Conservation (phyloP, 2,329 filamentous ascomycete species). For the Gnomoniopsis sp. region DNA sequence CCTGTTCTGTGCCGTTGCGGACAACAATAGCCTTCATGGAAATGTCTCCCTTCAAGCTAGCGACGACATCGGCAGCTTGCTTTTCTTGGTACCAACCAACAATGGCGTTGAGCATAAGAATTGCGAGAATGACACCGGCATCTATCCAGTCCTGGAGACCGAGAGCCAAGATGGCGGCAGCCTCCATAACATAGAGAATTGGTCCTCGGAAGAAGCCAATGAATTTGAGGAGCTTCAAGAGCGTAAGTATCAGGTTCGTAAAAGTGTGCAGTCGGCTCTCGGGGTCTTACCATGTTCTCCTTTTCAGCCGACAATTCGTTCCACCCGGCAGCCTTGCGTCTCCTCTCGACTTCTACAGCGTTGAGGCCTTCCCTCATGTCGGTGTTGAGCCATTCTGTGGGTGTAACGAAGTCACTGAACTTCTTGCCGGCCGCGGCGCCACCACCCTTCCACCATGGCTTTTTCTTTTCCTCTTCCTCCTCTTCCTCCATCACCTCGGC, state of each 20-base stretch:
- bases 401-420: conserved; percentile 40
- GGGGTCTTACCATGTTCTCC: conserved; percentile 55
- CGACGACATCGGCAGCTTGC: conserved; percentile 74
- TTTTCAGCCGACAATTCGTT: conserved; percentile 73
- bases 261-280: background rate
- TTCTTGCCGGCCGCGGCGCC: conserved; percentile 26
- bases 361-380: conserved; percentile 64
- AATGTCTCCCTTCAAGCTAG: conserved; percentile 72
- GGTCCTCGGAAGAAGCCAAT: conserved; percentile 72
- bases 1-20: conserved; percentile 63
- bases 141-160: conserved; percentile 76
- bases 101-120: conserved; percentile 69
- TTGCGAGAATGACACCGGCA: conserved; percentile 74
- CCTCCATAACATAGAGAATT: conserved; percentile 77
- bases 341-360: conserved; percentile 54
- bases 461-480: conserved; percentile 26
- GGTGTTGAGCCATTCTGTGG: conserved; percentile 67
- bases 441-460: conserved; percentile 34
- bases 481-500: conserved; percentile 27
- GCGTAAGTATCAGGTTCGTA: background rate
- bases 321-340: conserved; percentile 64
- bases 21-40: conserved; percentile 69
- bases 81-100: conserved; percentile 82
- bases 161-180: conserved; percentile 69
- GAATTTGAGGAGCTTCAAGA: conserved; percentile 59